phyloP scores from a whole-genome alignment of 2,329 filamentous ascomycete genomes.

The Diaporthe ampelina region DNA sequence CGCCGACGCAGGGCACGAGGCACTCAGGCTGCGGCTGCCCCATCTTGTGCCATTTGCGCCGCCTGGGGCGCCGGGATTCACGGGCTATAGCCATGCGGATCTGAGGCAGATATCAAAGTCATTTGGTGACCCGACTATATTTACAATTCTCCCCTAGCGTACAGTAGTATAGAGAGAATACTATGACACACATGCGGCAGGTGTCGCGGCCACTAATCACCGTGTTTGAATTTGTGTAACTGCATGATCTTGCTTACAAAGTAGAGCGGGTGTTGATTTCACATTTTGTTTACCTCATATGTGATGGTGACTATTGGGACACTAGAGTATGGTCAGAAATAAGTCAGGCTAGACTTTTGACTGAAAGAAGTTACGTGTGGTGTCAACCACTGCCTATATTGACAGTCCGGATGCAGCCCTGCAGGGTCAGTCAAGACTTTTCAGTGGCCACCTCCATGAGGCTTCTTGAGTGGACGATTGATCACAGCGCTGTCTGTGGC shows the following conservation, averaged over 20 bases:
- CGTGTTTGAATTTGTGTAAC: no score
- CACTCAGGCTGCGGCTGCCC: not conserved
- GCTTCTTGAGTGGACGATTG: not conserved
- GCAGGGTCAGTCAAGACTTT: not conserved
- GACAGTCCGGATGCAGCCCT: not conserved
- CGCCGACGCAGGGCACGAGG: not conserved
- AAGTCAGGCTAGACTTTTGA: not conserved
- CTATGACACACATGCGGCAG: not conserved
- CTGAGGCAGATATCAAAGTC: not conserved
- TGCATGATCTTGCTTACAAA: no score
- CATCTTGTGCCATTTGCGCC: not conserved
- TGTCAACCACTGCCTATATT: not conserved
- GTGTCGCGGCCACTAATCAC: not conserved
- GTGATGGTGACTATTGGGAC: no score
- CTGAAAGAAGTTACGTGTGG: not conserved
- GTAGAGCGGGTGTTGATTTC: no score
- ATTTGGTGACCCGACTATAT: not conserved
- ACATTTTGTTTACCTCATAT: no score
- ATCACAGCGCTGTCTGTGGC: no score
- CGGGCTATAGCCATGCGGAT: not conserved
- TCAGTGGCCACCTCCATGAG: not conserved
- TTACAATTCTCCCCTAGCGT: not conserved
- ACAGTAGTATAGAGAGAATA: not conserved
- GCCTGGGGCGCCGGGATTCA: not conserved
- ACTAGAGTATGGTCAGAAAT: no score